These are phyloP conservation scores for Dactylella cylindrospora DNA, from an alignment of 2,329 filamentous ascomycete genomes.

Conservation along the genomic window DNA sequence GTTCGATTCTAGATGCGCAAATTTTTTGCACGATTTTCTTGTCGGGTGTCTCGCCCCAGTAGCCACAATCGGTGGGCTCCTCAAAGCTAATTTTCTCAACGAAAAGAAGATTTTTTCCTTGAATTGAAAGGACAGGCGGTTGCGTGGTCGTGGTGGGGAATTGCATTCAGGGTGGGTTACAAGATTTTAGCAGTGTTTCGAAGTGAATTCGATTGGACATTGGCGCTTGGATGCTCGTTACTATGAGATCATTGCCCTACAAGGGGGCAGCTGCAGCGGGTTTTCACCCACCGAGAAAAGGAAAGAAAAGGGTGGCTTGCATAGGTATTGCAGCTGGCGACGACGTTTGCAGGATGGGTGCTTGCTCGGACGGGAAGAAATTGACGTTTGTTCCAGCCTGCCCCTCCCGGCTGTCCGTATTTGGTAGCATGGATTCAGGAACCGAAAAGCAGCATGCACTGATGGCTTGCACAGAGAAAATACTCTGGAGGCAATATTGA, in stretches of 20 bases:
- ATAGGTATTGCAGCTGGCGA: too few species aligned
- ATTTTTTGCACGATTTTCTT: conserved; percentile 25
- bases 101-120: conserved; percentile 18
- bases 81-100: conserved; percentile 26
- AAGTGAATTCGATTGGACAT: conserved; percentile 23
- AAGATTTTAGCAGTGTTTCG: conserved; percentile 41
- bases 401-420: conserved; percentile 25
- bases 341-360: conserved; percentile 31
- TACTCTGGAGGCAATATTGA: background rate
- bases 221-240: conserved; percentile 10
- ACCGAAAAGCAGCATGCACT: conserved; percentile 11
- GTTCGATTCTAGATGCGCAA: conserved; percentile 9
- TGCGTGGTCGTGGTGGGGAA: conserved; percentile 23
- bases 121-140: conserved; percentile 7
- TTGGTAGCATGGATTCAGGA: conserved; percentile 17
- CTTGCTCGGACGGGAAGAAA: conserved; percentile 25
- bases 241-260: conserved; percentile 33
- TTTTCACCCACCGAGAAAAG: conserved; percentile 4
- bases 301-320: too few species aligned
- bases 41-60: too few species aligned
- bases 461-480: background rate
- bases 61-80: conserved; percentile 27
- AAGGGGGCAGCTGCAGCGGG: conserved; percentile 5
- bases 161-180: conserved; percentile 34
- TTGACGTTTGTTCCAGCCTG: conserved; percentile 33